Conservation (phyloP, 768 basidiomycete genomes). For the Suillus weaverae region DNA sequence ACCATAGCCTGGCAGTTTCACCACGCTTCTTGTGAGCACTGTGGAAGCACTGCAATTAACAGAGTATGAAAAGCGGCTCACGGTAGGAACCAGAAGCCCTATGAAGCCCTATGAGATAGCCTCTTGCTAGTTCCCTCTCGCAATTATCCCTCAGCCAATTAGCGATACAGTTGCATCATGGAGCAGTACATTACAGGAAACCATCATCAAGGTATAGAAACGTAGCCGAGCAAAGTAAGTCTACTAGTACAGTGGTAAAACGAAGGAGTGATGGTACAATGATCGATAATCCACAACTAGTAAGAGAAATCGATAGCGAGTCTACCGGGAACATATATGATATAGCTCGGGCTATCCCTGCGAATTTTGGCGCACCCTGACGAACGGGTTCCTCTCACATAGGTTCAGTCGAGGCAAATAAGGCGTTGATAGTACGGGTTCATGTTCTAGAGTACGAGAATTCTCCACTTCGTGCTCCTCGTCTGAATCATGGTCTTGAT, state of each 20-base stretch:
- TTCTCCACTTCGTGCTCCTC: slow-evolving; percentile 2
- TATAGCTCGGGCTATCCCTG: neutral
- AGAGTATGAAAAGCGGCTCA: no score
- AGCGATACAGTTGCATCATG: no score
- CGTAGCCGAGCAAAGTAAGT: neutral
- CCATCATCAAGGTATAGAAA: neutral
- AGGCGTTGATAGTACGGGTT: neutral
- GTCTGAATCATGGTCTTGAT: neutral
- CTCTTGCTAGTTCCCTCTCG: no score
- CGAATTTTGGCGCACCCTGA: neutral
- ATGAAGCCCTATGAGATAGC: no score
- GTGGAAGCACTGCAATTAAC: no score
- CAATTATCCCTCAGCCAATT: no score
- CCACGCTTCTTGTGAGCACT: no score
- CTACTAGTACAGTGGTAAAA: neutral
- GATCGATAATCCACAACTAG: neutral
- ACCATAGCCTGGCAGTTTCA: no score
- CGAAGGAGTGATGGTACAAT: neutral
- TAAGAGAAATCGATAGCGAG: neutral
- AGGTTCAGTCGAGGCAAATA: neutral
- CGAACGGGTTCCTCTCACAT: neutral
- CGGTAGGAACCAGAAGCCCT: no score
- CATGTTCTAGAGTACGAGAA: neutral
- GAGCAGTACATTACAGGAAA: neutral
- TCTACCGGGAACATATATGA: neutral